Percentiles rank a stretch among this genome's conserved stretches.
These are phyloP conservation scores for Harringtonia lauricola DNA, from an alignment of 2,329 filamentous ascomycete genomes.

Conservation along the genomic window DNA sequence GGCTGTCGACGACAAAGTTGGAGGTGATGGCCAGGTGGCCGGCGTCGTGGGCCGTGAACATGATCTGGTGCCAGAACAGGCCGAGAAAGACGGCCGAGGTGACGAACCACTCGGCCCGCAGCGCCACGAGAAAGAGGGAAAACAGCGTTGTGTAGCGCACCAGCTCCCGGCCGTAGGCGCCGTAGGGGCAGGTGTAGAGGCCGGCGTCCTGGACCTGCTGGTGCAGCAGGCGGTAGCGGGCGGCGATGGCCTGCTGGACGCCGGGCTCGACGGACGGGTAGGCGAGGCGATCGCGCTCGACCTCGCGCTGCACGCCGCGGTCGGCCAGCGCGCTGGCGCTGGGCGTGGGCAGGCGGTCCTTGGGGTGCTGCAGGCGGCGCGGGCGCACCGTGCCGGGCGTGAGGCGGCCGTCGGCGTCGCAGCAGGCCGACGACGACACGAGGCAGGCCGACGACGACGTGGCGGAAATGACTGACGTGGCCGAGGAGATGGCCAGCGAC, in stretches of 20 bases:
- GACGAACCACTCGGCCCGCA: conserved; percentile 42
- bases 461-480: no score
- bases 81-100: conserved; percentile 48
- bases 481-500: no score
- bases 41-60: conserved; percentile 57
- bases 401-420: no score
- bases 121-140: conserved; percentile 28
- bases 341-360: not conserved
- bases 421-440: no score
- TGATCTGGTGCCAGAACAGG: conserved; percentile 57
- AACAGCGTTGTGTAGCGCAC: conserved; percentile 44
- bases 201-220: conserved; percentile 41
- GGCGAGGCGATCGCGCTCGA: conserved; percentile 22
- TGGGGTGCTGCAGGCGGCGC: no score
- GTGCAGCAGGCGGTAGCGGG: conserved; percentile 45
- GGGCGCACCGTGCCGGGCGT: no score
- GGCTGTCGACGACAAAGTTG: conserved; percentile 44
- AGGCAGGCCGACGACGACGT: no score
- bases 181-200: conserved; percentile 46
- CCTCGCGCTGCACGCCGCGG: conserved; percentile 23
- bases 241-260: conserved; percentile 42
- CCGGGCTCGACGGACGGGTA: conserved; percentile 43
- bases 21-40: conserved; percentile 52
- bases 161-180: conserved; percentile 46
- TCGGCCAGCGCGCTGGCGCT: conserved; percentile 7